A percentile compares a stretch with the other conserved stretches of the same genome.
Conservation (phyloP, 805 yeast genomes). For the Saccharomycopsis schoenii region DNA sequence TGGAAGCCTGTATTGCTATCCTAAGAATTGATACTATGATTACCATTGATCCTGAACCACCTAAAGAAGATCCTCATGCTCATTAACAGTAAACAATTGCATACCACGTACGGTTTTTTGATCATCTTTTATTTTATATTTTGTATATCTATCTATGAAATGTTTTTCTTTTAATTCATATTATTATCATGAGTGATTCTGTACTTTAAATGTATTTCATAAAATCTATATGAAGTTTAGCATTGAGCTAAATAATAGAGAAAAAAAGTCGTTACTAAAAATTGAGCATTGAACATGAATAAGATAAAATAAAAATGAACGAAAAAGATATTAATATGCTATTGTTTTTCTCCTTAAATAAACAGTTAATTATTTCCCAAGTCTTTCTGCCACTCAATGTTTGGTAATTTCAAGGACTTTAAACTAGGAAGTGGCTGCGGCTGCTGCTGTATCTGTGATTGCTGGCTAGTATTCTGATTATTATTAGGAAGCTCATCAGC, state of each 20-base stretch:
- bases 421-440: constrained; percentile 19
- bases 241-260: too few relatives aligned
- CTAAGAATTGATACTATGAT: constrained; percentile 97
- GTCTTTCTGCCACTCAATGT: constrained; percentile 2
- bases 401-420: constrained; percentile 22
- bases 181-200: background rate
- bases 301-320: too few relatives aligned
- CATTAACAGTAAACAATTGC: constrained; percentile 33
- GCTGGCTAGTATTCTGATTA: background rate
- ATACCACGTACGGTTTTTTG: background rate
- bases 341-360: background rate
- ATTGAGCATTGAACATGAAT: too few relatives aligned
- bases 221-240: background rate
- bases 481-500: background rate
- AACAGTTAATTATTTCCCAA: background rate
- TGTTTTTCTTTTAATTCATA: background rate
- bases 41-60: constrained; percentile 91
- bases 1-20: constrained; percentile 97
- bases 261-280: too few relatives aligned
- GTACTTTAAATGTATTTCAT: background rate
- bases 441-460: background rate
- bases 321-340: background rate
- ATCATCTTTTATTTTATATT: background rate
- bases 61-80: constrained; percentile 84
- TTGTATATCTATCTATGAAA: background rate